Evolutionary conservation across 225 moss, liverwort and hornwort species (phyloP).

Genomic region (Bryoerythrophyllum caledonicum): DNA sequence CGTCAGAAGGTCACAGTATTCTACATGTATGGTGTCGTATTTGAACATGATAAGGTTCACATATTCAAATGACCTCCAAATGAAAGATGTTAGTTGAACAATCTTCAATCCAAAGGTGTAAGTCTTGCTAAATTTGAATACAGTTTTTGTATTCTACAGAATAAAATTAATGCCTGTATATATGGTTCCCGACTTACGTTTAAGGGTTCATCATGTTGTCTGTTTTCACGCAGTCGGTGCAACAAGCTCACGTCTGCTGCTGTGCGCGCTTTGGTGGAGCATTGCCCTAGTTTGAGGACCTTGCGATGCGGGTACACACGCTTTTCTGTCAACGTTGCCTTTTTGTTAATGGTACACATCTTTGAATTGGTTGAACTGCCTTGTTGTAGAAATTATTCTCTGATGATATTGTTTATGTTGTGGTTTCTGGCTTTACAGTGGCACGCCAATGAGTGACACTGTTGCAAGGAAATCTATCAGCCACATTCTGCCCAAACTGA

Average conservation of each 20-base stretch:
- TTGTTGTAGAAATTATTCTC: neutral
- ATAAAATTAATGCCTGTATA: too few relatives aligned
- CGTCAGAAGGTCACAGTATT: too few relatives aligned
- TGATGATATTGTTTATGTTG: neutral
- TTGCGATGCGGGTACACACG: slow-evolving; percentile 81
- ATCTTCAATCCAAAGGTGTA: too few relatives aligned
- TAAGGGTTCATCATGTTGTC: slow-evolving; percentile 26
- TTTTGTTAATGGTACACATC: slow-evolving; percentile 2
- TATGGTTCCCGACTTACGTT: too few relatives aligned
- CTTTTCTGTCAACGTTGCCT: neutral
- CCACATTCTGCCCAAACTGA: slow-evolving; percentile 81
- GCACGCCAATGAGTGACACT: slow-evolving; percentile 62
- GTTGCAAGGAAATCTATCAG: slow-evolving; percentile 69
- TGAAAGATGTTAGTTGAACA: too few relatives aligned
- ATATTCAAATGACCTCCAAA: too few relatives aligned
- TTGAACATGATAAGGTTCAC: too few relatives aligned
- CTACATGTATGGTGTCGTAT: too few relatives aligned
- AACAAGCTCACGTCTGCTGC: slow-evolving; percentile 67
- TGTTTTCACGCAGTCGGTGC: slow-evolving; percentile 70
- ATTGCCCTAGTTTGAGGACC: slow-evolving; percentile 79
- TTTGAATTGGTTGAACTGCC: slow-evolving; percentile 1
- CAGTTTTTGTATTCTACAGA: too few relatives aligned
- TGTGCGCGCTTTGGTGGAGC: slow-evolving; percentile 76
- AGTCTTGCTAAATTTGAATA: too few relatives aligned
- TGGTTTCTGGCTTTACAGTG: slow-evolving; percentile 39